These are phyloP conservation scores for Mycosphaerella sp. DNA, from an alignment of 2,329 filamentous ascomycete genomes.

Conservation along the genomic window DNA sequence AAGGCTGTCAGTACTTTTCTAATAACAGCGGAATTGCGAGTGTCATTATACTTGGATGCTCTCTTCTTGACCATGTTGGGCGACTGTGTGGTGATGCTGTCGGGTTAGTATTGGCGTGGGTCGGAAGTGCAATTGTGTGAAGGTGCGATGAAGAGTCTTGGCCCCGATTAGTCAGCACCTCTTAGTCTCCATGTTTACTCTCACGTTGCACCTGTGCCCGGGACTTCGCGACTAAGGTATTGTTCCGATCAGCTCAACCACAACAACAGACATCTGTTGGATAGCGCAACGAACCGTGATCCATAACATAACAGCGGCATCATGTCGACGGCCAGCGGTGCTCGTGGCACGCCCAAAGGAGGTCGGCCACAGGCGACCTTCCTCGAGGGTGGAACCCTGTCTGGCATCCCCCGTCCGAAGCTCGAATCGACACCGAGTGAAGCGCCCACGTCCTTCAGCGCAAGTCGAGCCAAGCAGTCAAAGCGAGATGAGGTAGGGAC, in stretches of 20 bases:
- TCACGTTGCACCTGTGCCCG: not conserved
- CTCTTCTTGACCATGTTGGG: conserved; percentile 68
- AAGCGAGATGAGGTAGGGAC: conserved; percentile 88
- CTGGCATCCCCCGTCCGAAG: conserved; percentile 64
- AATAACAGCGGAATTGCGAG: conserved; percentile 31
- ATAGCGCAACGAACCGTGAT: not conserved
- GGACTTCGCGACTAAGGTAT: not conserved
- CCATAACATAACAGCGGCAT: conserved; percentile 18
- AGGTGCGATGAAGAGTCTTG: not conserved
- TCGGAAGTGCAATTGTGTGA: not conserved
- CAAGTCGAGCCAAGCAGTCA: conserved; percentile 90
- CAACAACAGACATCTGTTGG: not conserved
- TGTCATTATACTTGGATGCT: conserved; percentile 57
- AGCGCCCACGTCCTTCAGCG: conserved; percentile 64
- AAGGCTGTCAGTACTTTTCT: conserved; percentile 33
- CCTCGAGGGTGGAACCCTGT: conserved; percentile 51
- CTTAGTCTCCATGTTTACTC: not conserved
- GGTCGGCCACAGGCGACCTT: conserved; percentile 41
- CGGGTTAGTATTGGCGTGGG: conserved; percentile 10
- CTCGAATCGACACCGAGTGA: conserved; percentile 54
- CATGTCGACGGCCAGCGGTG: conserved; percentile 58
- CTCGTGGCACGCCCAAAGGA: conserved; percentile 64
- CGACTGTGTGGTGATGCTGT: conserved; percentile 32
- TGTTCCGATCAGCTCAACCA: not conserved
- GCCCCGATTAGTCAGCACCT: too few relatives aligned